Conservation (phyloP, 2,329 filamentous ascomycete species). For the Mycogone perniciosa region DNA sequence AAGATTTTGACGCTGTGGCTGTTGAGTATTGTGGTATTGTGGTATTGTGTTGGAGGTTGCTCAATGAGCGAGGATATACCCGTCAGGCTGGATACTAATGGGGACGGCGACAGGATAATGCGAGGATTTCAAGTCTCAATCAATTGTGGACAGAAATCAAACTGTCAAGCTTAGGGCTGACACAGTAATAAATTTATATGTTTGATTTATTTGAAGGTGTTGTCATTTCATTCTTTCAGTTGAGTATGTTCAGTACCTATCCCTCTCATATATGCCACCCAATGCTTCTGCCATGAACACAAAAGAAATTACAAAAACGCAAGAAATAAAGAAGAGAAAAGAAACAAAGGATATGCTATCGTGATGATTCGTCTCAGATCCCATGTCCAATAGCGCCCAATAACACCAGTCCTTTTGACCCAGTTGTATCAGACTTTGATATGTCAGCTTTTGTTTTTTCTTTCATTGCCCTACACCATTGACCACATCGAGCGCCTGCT, state of each 20-base stretch:
- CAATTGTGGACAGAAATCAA: no score
- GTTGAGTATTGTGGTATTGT: no score
- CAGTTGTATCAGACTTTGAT: constrained; percentile 7
- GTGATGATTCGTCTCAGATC: not conserved
- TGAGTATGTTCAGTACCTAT: constrained; percentile 1
- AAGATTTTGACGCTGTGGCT: no score
- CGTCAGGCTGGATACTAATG: no score
- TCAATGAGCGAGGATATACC: no score
- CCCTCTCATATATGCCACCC: not conserved
- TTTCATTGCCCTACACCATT: constrained; percentile 46
- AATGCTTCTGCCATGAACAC: not conserved
- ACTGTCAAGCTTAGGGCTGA: no score
- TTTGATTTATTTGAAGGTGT: no score
- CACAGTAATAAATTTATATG: no score
- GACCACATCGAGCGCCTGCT: constrained; percentile 54
- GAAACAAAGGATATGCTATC: not conserved
- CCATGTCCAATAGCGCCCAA: constrained; percentile 4
- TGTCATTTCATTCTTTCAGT: constrained; percentile 3
- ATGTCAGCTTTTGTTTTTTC: not conserved
- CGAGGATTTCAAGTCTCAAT: no score
- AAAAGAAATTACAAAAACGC: constrained; percentile 1
- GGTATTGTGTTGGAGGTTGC: no score
- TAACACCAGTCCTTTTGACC: constrained; percentile 11
- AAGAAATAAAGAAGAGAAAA: not conserved
- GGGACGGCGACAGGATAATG: no score